Conservation (phyloP, 108 stramenopile species). For the Pseudonitzschia delicatissima region DNA sequence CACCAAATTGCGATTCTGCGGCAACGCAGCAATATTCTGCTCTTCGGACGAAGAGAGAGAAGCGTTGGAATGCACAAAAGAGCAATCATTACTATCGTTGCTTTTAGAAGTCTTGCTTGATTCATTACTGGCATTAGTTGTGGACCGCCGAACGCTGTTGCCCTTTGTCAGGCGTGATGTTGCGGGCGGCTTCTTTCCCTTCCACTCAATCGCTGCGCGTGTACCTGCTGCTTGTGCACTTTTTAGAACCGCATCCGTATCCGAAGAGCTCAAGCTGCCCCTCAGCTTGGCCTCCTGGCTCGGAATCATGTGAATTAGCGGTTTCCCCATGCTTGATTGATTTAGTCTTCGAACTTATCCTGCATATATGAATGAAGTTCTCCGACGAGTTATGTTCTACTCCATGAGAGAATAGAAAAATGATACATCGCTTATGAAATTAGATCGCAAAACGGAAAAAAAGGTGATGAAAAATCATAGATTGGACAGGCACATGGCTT, state of each 20-base stretch:
- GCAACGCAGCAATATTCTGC: background rate
- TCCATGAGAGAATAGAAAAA: no score
- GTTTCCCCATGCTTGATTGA: constrained; percentile 11
- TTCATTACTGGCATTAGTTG: background rate
- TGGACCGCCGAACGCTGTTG: background rate
- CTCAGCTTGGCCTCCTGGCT: background rate
- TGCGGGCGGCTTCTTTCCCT: background rate
- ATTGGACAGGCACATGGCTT: no score
- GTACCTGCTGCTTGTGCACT: background rate
- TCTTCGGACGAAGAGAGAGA: background rate
- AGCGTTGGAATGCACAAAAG: background rate
- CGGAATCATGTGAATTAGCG: background rate
- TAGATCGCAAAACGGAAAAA: no score
- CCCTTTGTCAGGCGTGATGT: background rate
- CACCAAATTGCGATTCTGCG: background rate
- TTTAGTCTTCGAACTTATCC: no score
- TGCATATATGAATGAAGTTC: no score
- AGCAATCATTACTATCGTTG: background rate
- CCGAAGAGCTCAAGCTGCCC: background rate
- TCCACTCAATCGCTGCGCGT: background rate
- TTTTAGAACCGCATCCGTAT: background rate
- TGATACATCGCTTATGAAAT: no score
- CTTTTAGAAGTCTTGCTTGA: background rate
- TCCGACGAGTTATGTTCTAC: no score
- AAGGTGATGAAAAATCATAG: no score